These are phyloP conservation scores for Globisporangium uncinulatum DNA, from an alignment of 352 stramenopile genomes.

Conservation along the genomic window DNA sequence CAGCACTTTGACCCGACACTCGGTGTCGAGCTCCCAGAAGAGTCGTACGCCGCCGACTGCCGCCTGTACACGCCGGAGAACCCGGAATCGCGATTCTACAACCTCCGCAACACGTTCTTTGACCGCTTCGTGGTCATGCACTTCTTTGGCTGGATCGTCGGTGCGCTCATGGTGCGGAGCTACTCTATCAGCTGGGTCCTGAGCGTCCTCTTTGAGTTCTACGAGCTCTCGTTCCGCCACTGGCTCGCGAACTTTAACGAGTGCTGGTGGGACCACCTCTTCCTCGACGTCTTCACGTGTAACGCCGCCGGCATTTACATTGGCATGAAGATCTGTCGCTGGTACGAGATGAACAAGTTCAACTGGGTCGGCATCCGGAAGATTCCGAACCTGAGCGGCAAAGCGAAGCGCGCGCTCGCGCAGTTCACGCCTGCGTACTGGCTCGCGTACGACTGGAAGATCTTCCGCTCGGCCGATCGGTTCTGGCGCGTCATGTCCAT, in stretches of 20 bases:
- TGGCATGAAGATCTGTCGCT: slow-evolving; percentile 82
- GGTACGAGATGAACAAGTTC: slow-evolving; percentile 86
- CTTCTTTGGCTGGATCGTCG: slow-evolving; percentile 88
- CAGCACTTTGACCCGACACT: slow-evolving; percentile 77
- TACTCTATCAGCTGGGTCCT: slow-evolving; percentile 81
- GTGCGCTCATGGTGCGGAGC: slow-evolving; percentile 80
- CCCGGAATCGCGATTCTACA: slow-evolving; percentile 67
- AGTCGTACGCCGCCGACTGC: slow-evolving; percentile 80
- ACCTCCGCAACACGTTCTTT: slow-evolving; percentile 74
- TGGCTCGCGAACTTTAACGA: slow-evolving; percentile 94
- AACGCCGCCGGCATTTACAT: slow-evolving; percentile 91
- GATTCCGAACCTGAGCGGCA: slow-evolving; percentile 75
- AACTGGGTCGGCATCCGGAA: slow-evolving; percentile 88
- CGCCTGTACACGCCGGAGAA: slow-evolving; percentile 85
- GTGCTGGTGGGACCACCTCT: slow-evolving; percentile 94
- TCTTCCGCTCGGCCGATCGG: slow-evolving; percentile 88
- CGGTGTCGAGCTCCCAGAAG: slow-evolving; percentile 71
- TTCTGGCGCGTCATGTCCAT: slow-evolving; percentile 90
- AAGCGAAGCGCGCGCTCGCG: slow-evolving; percentile 71
- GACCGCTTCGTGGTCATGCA: slow-evolving; percentile 90
- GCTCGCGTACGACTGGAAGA: slow-evolving; percentile 92
- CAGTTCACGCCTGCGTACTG: slow-evolving; percentile 90
- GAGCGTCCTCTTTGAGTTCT: slow-evolving; percentile 83
- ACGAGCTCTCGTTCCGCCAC: slow-evolving; percentile 87
- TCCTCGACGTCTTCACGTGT: slow-evolving; percentile 92